Evolutionary conservation across 805 yeast genomes (phyloP), one percentile per base, ranked within the genome.

Genomic region (Wickerhamomyces hampshirensis): DNA sequence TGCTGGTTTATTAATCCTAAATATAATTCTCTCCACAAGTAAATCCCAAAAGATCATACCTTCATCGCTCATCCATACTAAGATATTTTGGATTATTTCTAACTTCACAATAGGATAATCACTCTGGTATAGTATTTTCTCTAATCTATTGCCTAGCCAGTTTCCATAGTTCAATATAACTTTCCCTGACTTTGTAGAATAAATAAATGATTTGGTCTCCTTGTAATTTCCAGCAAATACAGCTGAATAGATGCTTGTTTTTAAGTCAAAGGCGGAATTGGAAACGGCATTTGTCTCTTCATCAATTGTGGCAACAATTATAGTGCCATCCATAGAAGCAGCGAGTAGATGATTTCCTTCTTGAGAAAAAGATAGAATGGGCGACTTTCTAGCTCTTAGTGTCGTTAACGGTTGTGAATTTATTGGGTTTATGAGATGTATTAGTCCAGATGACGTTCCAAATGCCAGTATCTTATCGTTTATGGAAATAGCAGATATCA

Each of bases 251-350:
- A 93, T 73, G 0, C 98, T 97, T 19, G 97, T 66, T 48, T 83
- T 81, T 58, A 88, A 84, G 58, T 89, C 95, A 47, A 75, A 81
- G 3, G 87, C 88, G 1, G 50, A 36, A n/a, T 37, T 37, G 1
- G 53, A 31, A 11, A 50, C 42, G 15, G 34, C 34, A 16, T 40
- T 34, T 6, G 38, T 41, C 28, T 45, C 47, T 16, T 48, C 32
- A 18, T 44, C 50, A 4, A 30, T 28, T 1, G 85, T 63, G 0
- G 96, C 93, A 5, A 87, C 73, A 2, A 87, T 87, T 0, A 91
- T 83, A 0, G 95, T 84, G 0, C 98, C 98, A 55, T 93, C 98
- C 66, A 91, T 80, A 0, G 97, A 87, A 0, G 89, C 96, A 0
- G 95, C 80, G 0, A 93, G 94, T 41, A 93, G 76, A 50, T 71